Base-by-base conservation (phyloP, 371 early-diverging fungal species). In the Rhizopus microsporus region DNA sequence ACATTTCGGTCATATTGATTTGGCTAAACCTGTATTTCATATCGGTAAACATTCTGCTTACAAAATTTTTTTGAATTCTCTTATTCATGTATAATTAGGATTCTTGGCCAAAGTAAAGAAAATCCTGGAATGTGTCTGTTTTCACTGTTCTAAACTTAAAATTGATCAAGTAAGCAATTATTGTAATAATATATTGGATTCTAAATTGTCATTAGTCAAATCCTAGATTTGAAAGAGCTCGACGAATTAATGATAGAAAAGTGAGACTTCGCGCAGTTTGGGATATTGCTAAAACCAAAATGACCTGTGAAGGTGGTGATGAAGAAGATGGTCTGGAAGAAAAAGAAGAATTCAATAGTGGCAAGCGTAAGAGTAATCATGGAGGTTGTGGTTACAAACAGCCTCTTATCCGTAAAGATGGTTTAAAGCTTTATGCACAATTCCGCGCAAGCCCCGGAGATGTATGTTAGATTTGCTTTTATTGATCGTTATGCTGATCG, bases 1-100 rank as follows among this genome's bases (percentile, higher is more conserved):
- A 34, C 99, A 99, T 74, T 99, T 99, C 88, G 99, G 97, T 9
- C 97, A 99, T 68, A 97, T 99, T 65, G 97, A 99, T 69, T 87
- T 99, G 7, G 93, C 93, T n/a, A 93, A 92, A 72, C 99, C 99
- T 9, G 97, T 99, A 23, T 98, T 89, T 78, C 99, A 99, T 76
- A 84, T 93, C 62, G 89, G 86, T 75, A 86, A 70, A 38, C 1
- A 16, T 37, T 33, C 70, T 54, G 78, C 62, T 51, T 37, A 16
- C 17, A 12, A 7, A 29, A 53, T 32, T 35, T 40, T 52, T 10
- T 56, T 63, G 51, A 38, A 17, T 39, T 23, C 43, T 51, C 17
- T 51, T 15, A 30, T 7, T 34, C 6, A 8, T 35, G 7, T 38
- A 10, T 60, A 44, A 47, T 33, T 64, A 87, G 89, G 89, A 60